Base-by-base conservation (phyloP, 1,284 basidiomycete species). In the Fomes fomentarius region DNA sequence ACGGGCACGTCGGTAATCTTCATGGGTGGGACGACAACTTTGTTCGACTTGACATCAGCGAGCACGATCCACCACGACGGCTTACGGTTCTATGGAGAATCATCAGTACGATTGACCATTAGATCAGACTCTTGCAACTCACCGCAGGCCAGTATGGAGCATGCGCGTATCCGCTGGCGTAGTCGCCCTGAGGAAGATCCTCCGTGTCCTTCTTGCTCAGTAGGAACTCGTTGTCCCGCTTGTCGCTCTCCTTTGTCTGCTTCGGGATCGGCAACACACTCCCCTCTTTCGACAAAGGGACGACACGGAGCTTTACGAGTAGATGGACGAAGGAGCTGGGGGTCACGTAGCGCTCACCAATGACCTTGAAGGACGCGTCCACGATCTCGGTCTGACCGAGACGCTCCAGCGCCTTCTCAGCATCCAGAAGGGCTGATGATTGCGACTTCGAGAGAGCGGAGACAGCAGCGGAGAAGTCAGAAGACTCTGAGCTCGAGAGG, bases 31-130 rank as follows among this genome's bases (percentile, higher is more conserved):
- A 99, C 93, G 46, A 98, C 93, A 49, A 98, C 81, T 45, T 90
- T 84, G 72, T 94, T 89, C 15, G 87, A 81, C 74, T 97, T 97
- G 57, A 92, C 87, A 68, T 99, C 97, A 2, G 92, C 93, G 28
- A 97, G 82, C 35, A 98, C 81, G 47, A 96, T 79, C 88, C 92
- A 94, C 91, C 91, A 97, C n/a, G 83, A 80, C 0, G 94, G 91
- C 68, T 89, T 91, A 46, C 92, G 91, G 58, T 87, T 79, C 87
- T 94, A 65, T 14, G 33, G 25, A n/a, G 14, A 25, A 31, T 34
- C 11, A 45, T 39, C 10, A 45, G 37, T 37, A 10, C 10, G 4
- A 1, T 11, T 22, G 9, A 10, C 11, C 35, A 26, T 6, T 7
- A 8, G 48, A 22, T 0, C n/a, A 12, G 8, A 3, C 12, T 3